Evolutionary conservation across 1,284 basidiomycete species (phyloP).

Genomic region (Leccinum proximum): DNA sequence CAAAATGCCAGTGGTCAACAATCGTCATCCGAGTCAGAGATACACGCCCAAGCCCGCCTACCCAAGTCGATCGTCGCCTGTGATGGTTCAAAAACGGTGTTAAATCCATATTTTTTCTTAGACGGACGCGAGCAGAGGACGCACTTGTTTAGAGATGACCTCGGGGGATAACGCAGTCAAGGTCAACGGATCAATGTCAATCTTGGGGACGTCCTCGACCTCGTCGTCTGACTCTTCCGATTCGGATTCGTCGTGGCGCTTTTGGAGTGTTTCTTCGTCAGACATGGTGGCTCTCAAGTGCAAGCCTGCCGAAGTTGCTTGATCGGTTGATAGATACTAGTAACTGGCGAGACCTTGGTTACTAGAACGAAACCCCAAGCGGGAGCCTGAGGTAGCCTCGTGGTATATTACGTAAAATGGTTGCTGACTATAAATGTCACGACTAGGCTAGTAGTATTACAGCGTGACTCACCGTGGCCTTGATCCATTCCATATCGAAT

Average conservation of each 20-base stretch:
- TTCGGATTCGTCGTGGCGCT: constrained; percentile 61
- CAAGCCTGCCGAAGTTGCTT: constrained; percentile 3
- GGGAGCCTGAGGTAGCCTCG: not conserved
- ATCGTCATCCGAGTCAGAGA: not conserved
- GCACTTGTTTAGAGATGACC: constrained; percentile 97
- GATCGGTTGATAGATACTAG: constrained; percentile 15
- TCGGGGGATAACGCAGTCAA: constrained; percentile 92
- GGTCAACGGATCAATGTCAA: constrained; percentile 77
- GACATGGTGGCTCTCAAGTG: constrained; percentile 40
- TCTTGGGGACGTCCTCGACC: constrained; percentile 48
- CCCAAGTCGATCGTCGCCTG: constrained; percentile 87
- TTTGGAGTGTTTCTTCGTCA: constrained; percentile 61
- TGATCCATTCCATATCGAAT: too few species aligned
- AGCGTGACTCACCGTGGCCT: too few species aligned
- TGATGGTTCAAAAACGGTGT: not conserved
- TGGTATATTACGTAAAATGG: constrained; percentile 13
- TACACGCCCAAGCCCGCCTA: constrained; percentile 29
- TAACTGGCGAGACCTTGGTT: constrained; percentile 13
- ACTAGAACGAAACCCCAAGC: constrained; percentile 8
- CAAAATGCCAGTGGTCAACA: not conserved
- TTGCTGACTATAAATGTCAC: not conserved
- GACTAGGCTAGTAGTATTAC: too few species aligned
- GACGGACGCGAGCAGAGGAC: constrained; percentile 23
- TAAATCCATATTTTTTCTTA: not conserved
- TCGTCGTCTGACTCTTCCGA: constrained; percentile 66